Conservation (phyloP, 345 rosid genomes). For the Erucastrum elatum region DNA sequence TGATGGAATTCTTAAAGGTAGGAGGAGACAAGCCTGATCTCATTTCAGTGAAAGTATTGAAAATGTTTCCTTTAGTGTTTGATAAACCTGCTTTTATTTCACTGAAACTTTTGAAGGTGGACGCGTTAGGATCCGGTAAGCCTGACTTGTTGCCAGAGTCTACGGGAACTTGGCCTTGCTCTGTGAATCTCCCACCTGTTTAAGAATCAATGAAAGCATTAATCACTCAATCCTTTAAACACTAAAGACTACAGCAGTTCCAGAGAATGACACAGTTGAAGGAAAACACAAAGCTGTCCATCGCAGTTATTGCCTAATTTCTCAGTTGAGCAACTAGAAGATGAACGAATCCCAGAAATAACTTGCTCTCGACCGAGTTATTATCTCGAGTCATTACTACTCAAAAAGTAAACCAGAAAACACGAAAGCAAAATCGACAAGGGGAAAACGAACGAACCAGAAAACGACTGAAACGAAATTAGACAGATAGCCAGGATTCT, state of each 20-base stretch:
- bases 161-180: not conserved
- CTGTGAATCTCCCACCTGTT: constrained; percentile 16
- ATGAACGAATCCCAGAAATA: no score
- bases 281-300: no score
- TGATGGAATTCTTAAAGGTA: not conserved
- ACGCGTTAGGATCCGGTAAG: not conserved
- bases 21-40: constrained; percentile 26
- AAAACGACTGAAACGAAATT: constrained; percentile 29
- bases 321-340: no score
- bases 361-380: no score
- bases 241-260: no score
- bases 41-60: constrained; percentile 16
- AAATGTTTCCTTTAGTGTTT: not conserved
- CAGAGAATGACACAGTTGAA: no score
- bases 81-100: constrained; percentile 4
- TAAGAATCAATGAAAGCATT: not conserved
- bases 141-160: not conserved
- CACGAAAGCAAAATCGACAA: not conserved
- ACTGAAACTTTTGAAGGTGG: not conserved
- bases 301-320: no score
- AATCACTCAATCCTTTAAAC: no score
- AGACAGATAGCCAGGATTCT: constrained; percentile 15
- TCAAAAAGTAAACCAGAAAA: not conserved
- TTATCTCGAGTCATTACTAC: no score
- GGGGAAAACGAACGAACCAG: constrained; percentile 30